phyloP scores from a whole-genome alignment of 23 red algal species.

The Agarophyton chilense region DNA sequence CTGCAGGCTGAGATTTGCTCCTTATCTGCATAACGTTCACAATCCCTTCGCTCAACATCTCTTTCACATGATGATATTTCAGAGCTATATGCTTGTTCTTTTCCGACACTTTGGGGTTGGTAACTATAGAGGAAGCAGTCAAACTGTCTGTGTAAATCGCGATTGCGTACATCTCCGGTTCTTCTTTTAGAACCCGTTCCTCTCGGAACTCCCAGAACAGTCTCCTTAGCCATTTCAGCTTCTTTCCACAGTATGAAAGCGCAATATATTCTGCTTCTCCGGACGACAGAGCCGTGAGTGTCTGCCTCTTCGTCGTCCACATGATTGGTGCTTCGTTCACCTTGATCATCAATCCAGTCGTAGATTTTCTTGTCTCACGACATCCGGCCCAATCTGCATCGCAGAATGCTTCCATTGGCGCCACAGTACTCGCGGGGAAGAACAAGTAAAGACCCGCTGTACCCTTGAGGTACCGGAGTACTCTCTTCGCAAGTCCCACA shows the following conservation, averaged over 20 bases:
- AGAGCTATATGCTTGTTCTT: conserved; percentile 32
- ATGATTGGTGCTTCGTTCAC: conserved; percentile 24
- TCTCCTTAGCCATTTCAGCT: conserved; percentile 9
- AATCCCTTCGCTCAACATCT: not conserved
- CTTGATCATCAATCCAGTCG: not conserved
- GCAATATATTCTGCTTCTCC: conserved; percentile 61
- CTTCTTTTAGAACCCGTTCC: not conserved
- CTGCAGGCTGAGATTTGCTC: not conserved
- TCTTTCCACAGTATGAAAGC: not conserved
- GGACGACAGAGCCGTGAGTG: not conserved
- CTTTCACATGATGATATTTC: conserved; percentile 7
- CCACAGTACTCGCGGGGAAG: not conserved
- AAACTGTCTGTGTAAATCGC: not conserved
- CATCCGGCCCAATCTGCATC: conserved; percentile 46
- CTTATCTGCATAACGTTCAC: not conserved
- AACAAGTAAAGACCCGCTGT: not conserved
- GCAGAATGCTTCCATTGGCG: conserved; percentile 1
- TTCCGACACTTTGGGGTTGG: not conserved
- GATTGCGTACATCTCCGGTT: not conserved
- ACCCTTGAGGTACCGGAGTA: not conserved
- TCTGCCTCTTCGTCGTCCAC: conserved; percentile 20
- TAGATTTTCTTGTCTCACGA: conserved; percentile 15
- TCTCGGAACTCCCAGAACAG: not conserved
- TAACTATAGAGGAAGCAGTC: not conserved
- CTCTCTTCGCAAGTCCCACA: not conserved